phyloP scores from a whole-genome alignment of 805 yeast species.

The Starmerella etchellsii region DNA sequence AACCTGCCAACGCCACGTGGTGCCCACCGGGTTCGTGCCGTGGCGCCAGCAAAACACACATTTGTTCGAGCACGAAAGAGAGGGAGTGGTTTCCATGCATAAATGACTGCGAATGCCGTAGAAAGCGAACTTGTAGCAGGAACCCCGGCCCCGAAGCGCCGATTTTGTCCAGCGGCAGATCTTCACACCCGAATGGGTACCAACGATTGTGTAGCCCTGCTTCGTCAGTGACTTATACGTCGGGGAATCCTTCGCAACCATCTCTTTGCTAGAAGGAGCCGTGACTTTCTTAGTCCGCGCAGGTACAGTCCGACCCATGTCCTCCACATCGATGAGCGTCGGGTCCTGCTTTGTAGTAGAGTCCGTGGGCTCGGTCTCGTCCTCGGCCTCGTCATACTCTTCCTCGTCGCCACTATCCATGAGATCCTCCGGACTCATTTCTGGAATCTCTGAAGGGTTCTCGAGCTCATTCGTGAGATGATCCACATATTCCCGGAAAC shows the following conservation, averaged over 20 bases:
- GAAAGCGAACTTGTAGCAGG: constrained; percentile 84
- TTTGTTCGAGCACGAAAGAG: constrained; percentile 83
- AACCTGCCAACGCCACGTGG: constrained; percentile 92
- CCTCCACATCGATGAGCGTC: constrained; percentile 70
- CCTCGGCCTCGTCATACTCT: constrained; percentile 25
- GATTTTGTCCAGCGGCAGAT: constrained; percentile 94
- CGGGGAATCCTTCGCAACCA: constrained; percentile 85
- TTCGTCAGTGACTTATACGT: constrained; percentile 78
- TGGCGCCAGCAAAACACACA: constrained; percentile 98
- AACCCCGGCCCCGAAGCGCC: constrained; percentile 85
- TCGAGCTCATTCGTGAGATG: constrained; percentile 45
- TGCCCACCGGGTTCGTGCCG: constrained; percentile 93
- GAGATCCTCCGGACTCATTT: constrained; percentile 34
- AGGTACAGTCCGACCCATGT: constrained; percentile 52
- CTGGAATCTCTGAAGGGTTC: constrained; percentile 53
- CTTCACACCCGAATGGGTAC: constrained; percentile 89
- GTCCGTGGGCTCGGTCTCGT: constrained; percentile 20
- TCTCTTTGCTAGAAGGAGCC: constrained; percentile 30
- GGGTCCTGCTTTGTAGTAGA: constrained; percentile 1
- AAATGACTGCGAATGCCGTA: constrained; percentile 83
- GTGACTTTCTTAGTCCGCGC: constrained; percentile 4
- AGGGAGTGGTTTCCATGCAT: constrained; percentile 94
- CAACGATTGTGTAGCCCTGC: constrained; percentile 87
- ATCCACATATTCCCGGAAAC: constrained; percentile 54
- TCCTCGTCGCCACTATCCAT: constrained; percentile 44